phyloP scores from a whole-genome alignment of 1,284 basidiomycete genomes.

The Apiotrichum porosum region DNA sequence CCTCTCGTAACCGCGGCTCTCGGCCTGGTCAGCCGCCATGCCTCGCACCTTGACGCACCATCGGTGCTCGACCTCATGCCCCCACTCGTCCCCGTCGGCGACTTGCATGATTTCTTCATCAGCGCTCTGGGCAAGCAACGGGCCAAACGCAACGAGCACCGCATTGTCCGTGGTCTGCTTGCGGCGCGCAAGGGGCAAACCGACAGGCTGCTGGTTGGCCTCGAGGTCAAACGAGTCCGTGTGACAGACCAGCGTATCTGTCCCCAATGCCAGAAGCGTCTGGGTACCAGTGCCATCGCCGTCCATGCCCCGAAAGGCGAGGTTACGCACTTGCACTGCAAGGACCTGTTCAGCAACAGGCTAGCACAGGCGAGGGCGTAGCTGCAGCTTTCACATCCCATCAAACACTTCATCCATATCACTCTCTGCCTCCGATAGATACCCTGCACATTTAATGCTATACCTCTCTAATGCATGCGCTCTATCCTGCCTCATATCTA shows the following conservation, averaged over 20 bases:
- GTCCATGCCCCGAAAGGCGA: conserved; percentile 86
- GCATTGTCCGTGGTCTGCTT: conserved; percentile 11
- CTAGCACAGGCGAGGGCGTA: conserved; percentile 27
- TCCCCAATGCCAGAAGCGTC: conserved; percentile 88
- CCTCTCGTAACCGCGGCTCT: conserved; percentile 69
- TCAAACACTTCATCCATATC: conserved; percentile 8
- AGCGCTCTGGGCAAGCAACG: conserved; percentile 59
- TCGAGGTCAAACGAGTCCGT: conserved; percentile 79
- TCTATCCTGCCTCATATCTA: not conserved
- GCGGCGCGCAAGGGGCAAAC: conserved; percentile 58
- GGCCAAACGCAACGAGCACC: conserved; percentile 13
- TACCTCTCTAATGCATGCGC: too few relatives aligned
- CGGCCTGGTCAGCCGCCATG: conserved; percentile 75
- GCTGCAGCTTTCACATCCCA: conserved; percentile 40
- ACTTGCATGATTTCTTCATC: conserved; percentile 72
- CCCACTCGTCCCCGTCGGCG: conserved; percentile 72
- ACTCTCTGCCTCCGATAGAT: not conserved
- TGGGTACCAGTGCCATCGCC: conserved; percentile 91
- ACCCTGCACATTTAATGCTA: not conserved
- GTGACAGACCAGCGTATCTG: conserved; percentile 89
- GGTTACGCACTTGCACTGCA: conserved; percentile 90
- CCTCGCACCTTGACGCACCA: conserved; percentile 70
- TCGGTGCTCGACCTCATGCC: conserved; percentile 81
- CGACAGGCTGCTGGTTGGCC: conserved; percentile 62
- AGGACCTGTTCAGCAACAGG: conserved; percentile 64